A percentile compares a stretch with the other conserved stretches of the same genome.
phyloP scores from a whole-genome alignment of 1,284 basidiomycete genomes.

The Prillingera fragicola region DNA sequence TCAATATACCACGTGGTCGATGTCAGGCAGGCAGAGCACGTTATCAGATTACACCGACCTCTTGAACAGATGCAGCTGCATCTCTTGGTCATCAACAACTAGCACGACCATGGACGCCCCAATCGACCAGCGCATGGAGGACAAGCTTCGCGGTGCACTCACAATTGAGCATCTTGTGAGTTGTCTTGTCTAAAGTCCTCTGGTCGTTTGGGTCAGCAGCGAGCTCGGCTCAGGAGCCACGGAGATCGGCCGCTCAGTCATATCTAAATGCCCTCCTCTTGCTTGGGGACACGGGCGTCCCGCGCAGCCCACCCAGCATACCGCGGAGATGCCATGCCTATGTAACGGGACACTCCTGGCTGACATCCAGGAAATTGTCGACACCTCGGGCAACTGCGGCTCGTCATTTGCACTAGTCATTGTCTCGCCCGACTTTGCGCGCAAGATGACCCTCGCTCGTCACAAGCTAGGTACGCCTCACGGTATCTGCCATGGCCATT shows the following conservation, averaged over 20 bases:
- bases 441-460: conserved; percentile 44
- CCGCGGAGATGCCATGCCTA: no score
- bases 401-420: conserved; percentile 44
- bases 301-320: no score
- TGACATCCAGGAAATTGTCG: conserved; percentile 18
- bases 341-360: no score
- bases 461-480: conserved; percentile 41
- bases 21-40: conserved; percentile 7
- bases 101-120: conserved; percentile 1
- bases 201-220: no score
- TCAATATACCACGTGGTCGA: not conserved
- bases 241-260: no score
- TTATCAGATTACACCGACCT: not conserved
- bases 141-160: conserved; percentile 14
- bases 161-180: conserved; percentile 15
- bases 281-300: no score
- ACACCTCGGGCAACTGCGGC: conserved; percentile 47
- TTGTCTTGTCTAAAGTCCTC: not conserved
- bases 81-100: not conserved
- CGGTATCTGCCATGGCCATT: not conserved
- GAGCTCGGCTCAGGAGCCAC: no score
- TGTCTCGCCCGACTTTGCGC: conserved; percentile 44
- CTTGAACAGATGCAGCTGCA: not conserved
- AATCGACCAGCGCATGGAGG: conserved; percentile 16
- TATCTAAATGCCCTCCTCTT: no score